Conservation (phyloP, 2,329 filamentous ascomycete genomes). For the Xylariaceae sp. region DNA sequence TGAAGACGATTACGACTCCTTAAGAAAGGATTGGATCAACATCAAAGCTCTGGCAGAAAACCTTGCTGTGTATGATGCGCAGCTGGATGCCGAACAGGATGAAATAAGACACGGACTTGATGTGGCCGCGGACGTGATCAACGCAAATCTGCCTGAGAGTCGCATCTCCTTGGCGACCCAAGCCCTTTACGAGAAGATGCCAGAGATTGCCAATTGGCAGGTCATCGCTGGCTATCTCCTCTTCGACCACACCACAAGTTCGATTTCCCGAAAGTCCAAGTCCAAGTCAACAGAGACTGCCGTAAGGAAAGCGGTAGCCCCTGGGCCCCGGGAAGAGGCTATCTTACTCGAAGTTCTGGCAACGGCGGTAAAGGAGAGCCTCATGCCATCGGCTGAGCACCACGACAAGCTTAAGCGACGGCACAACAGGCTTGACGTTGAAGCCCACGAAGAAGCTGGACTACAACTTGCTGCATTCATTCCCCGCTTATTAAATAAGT, state of each 20-base stretch:
- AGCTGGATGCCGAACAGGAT: slow-evolving; percentile 55
- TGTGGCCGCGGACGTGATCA: slow-evolving; percentile 50
- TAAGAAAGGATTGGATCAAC: slow-evolving; percentile 80
- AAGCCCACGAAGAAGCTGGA: slow-evolving; percentile 72
- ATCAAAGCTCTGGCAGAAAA: slow-evolving; percentile 86
- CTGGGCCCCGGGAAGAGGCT: slow-evolving; percentile 70
- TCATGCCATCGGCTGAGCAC: slow-evolving; percentile 59
- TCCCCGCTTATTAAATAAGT: slow-evolving; percentile 84
- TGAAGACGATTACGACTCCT: slow-evolving; percentile 71
- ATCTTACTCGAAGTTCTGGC: slow-evolving; percentile 84
- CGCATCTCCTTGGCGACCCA: slow-evolving; percentile 82
- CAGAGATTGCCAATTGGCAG: slow-evolving; percentile 82
- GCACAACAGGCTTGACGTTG: slow-evolving; percentile 55
- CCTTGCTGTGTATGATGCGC: slow-evolving; percentile 72
- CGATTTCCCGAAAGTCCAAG: slow-evolving; percentile 48
- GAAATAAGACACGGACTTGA: slow-evolving; percentile 43
- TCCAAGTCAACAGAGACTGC: slow-evolving; percentile 55
- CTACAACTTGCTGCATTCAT: slow-evolving; percentile 73
- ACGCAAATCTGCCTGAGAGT: slow-evolving; percentile 65
- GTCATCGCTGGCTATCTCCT: slow-evolving; percentile 82
- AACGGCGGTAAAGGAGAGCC: slow-evolving; percentile 68
- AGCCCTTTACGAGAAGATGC: slow-evolving; percentile 74
- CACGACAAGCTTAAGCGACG: slow-evolving; percentile 56
- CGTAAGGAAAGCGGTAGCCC: slow-evolving; percentile 67
- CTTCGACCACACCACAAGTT: slow-evolving; percentile 76